Evolutionary conservation across 768 basidiomycete species (phyloP).

Genomic region (Mycena epipterygia): DNA sequence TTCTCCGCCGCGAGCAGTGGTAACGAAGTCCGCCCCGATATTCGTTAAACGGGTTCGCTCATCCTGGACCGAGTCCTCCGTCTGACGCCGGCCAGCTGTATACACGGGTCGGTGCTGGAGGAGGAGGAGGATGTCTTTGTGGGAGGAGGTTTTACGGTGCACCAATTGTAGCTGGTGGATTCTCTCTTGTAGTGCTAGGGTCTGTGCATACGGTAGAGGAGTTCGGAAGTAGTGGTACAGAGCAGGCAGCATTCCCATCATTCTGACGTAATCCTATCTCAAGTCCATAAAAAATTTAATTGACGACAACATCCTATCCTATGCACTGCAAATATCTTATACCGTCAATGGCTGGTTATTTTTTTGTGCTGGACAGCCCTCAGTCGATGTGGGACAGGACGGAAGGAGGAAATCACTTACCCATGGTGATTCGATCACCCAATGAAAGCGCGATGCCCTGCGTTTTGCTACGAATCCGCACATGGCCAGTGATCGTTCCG

Average conservation of each 20-base stretch:
- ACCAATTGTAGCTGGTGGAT: constrained; percentile 77
- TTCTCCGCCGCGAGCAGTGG: constrained; percentile 89
- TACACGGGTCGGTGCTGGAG: constrained; percentile 95
- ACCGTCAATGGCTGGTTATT: constrained; percentile 29
- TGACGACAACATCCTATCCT: constrained; percentile 20
- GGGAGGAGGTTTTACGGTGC: constrained; percentile 55
- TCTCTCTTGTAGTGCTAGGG: constrained; percentile 78
- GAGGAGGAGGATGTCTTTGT: constrained; percentile 79
- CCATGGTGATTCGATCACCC: constrained; percentile 89
- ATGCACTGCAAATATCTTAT: constrained; percentile 20
- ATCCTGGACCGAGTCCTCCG: constrained; percentile 65
- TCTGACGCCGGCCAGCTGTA: constrained; percentile 93
- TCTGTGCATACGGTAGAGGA: constrained; percentile 83
- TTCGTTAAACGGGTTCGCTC: constrained; percentile 75
- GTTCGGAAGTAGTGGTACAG: constrained; percentile 81
- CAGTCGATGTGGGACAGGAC: neutral
- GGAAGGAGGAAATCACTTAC: constrained; percentile 45
- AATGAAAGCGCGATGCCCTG: constrained; percentile 96
- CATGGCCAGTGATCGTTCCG: constrained; percentile 91
- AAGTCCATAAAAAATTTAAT: neutral
- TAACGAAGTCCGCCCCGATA: constrained; percentile 90
- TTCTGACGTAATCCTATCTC: neutral
- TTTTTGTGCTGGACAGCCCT: constrained; percentile 30
- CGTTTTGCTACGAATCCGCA: constrained; percentile 96
- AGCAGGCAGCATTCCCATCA: constrained; percentile 60